Conservation (phyloP, 148 eudicot genomes). For the Rheum nobile region DNA sequence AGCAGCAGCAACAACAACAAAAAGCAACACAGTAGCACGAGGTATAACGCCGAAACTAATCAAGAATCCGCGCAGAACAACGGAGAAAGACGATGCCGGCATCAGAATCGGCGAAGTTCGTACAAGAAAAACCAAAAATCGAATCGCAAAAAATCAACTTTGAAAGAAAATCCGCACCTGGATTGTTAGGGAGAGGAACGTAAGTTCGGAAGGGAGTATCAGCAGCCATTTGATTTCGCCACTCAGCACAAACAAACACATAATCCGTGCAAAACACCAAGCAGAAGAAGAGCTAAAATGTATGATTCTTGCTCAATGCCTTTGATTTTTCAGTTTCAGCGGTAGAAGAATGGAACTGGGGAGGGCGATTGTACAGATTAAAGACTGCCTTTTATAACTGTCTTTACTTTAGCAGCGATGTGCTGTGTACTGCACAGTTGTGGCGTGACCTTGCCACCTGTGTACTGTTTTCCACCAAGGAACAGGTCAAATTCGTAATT, state of each 20-base stretch:
- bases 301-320: background rate
- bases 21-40: background rate
- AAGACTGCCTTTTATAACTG: background rate
- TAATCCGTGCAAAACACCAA: background rate
- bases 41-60: background rate
- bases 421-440: background rate
- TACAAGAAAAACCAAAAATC: background rate
- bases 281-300: background rate
- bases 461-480: background rate
- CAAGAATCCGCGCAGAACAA: background rate
- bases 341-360: background rate
- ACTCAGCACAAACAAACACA: background rate
- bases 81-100: background rate
- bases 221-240: background rate
- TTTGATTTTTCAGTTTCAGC: background rate
- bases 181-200: background rate
- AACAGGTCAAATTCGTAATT: background rate
- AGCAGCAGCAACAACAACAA: background rate
- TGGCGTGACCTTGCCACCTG: constrained; percentile 6
- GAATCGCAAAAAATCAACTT: background rate
- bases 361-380: background rate
- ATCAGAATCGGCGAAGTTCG: background rate
- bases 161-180: background rate
- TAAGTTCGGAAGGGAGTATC: background rate
- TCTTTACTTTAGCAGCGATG: constrained; percentile 1